Conservation (phyloP, 2,329 filamentous ascomycete genomes). For the Botrytis fragariae region DNA sequence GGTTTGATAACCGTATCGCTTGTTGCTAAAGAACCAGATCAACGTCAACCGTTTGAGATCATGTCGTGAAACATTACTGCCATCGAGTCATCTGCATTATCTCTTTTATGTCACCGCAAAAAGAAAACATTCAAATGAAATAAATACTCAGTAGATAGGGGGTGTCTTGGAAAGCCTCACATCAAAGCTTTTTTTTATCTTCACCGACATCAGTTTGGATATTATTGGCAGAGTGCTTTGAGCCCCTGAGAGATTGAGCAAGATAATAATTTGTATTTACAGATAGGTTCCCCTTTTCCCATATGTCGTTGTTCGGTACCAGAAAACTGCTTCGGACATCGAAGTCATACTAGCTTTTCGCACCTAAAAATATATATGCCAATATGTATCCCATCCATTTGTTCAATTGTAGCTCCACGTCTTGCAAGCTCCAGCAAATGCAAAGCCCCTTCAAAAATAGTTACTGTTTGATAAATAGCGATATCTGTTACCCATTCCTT, state of each 20-base stretch:
- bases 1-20: background rate
- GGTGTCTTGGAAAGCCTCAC: background rate
- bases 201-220: conserved; percentile 3
- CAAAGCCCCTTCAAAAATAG: conserved; percentile 10
- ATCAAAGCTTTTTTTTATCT: background rate
- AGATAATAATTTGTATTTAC: conserved; percentile 15
- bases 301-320: background rate
- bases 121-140: background rate
- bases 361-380: conserved; percentile 17
- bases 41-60: background rate
- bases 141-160: background rate
- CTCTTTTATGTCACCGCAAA: background rate
- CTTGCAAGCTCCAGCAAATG: conserved; percentile 5
- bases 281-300: conserved; percentile 10
- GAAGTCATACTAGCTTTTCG: background rate
- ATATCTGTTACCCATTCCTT: conserved; percentile 12
- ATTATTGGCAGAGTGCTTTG: background rate
- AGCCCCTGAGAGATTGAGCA: background rate
- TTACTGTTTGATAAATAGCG: conserved; percentile 14
- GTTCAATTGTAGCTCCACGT: background rate
- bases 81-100: background rate
- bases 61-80: background rate
- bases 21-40: background rate
- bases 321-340: background rate
- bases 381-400: background rate